These are phyloP conservation scores for Phytophthora palmivora DNA, from an alignment of 352 stramenopile genomes.

Conservation along the genomic window DNA sequence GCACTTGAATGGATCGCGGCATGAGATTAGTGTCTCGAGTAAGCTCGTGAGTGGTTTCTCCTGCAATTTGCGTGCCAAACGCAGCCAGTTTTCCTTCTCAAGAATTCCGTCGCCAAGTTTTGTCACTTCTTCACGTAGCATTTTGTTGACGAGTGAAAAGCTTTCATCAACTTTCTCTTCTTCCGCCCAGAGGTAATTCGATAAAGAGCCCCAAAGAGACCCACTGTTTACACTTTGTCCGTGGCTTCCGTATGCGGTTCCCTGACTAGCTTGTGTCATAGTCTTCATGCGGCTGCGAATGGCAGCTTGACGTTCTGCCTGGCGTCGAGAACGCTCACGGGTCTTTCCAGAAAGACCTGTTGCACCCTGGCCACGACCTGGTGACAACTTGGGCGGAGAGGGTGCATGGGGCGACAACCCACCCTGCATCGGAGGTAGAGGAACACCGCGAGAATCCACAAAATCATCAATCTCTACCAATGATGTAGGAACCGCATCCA, in stretches of 20 bases:
- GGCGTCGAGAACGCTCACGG: slow-evolving; percentile 74
- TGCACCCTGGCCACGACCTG: slow-evolving; percentile 41
- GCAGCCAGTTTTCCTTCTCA: slow-evolving; percentile 89
- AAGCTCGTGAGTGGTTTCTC: slow-evolving; percentile 69
- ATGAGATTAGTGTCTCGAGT: slow-evolving; percentile 79
- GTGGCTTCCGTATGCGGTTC: slow-evolving; percentile 50
- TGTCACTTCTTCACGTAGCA: slow-evolving; percentile 77
- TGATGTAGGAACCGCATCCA: slow-evolving; percentile 84
- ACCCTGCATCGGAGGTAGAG: slow-evolving; percentile 77
- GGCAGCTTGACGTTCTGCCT: slow-evolving; percentile 82
- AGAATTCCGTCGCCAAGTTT: slow-evolving; percentile 76
- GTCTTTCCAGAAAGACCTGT: slow-evolving; percentile 81
- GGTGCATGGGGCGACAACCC: slow-evolving; percentile 24
- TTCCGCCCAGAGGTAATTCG: slow-evolving; percentile 85
- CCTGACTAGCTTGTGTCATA: slow-evolving; percentile 67
- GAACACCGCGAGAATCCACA: slow-evolving; percentile 83
- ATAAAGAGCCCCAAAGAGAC: slow-evolving; percentile 86
- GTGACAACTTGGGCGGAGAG: slow-evolving; percentile 42
- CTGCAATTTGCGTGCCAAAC: slow-evolving; percentile 79
- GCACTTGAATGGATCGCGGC: slow-evolving; percentile 81
- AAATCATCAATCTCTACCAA: slow-evolving; percentile 92
- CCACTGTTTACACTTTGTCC: slow-evolving; percentile 46
- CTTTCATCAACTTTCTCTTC: slow-evolving; percentile 83
- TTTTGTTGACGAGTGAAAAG: slow-evolving; percentile 82
- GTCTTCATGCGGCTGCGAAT: slow-evolving; percentile 86